Evolutionary conservation across 306 rosid species (phyloP).

Genomic region (Vigna mungo): DNA sequence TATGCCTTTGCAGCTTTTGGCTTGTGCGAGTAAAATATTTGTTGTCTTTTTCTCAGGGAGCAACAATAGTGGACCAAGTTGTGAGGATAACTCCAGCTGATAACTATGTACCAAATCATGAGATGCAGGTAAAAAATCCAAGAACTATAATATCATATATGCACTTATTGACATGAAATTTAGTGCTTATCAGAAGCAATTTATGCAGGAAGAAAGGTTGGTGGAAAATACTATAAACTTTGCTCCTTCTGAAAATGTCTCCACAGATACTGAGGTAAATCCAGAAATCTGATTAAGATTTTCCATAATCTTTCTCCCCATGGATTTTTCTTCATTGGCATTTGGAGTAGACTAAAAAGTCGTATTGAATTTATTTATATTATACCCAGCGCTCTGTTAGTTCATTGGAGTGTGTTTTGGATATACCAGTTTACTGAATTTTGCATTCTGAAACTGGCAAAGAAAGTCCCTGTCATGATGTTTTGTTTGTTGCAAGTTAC

Average conservation of each 20-base stretch:
- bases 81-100: slow-evolving; percentile 77
- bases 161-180: slow-evolving; percentile 18
- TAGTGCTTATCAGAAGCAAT: slow-evolving; percentile 40
- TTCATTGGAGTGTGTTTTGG: slow-evolving; percentile 10
- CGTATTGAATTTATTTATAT: not conserved
- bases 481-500: slow-evolving; percentile 4
- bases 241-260: slow-evolving; percentile 56
- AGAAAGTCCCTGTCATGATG: not conserved
- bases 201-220: slow-evolving; percentile 70
- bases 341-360: slow-evolving; percentile 12
- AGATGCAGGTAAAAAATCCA: slow-evolving; percentile 53
- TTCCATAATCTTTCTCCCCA: not conserved
- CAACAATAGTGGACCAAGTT: slow-evolving; percentile 87
- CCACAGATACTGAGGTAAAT: slow-evolving; percentile 61
- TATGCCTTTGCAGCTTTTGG: slow-evolving; percentile 11
- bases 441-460: slow-evolving; percentile 12
- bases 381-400: not conserved
- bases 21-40: slow-evolving; percentile 24
- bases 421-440: slow-evolving; percentile 2
- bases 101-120: slow-evolving; percentile 67
- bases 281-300: slow-evolving; percentile 18
- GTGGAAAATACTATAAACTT: slow-evolving; percentile 61
- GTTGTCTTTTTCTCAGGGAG: slow-evolving; percentile 71
- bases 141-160: slow-evolving; percentile 12
- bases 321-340: slow-evolving; percentile 16